Conservation (phyloP, 805 yeast species). For the Kluyveromyces nonfermentans region DNA sequence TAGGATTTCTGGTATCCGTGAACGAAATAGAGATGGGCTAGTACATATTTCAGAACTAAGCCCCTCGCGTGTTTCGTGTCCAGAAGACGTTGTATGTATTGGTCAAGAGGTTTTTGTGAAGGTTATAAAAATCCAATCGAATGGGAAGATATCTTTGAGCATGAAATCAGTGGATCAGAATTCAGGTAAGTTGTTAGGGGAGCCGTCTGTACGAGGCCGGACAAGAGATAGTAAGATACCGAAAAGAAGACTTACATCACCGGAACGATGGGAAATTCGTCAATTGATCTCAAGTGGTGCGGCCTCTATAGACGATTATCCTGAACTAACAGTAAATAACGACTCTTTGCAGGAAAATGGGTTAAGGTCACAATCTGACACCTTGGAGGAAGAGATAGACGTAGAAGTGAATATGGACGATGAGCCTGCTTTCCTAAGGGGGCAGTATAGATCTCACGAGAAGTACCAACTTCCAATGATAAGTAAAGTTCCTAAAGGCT, state of each 20-base stretch:
- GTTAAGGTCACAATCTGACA: not conserved
- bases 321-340: conserved; percentile 42
- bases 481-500: conserved; percentile 70
- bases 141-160: conserved; percentile 45
- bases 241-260: conserved; percentile 55
- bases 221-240: conserved; percentile 9
- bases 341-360: conserved; percentile 18
- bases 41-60: conserved; percentile 71
- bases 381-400: conserved; percentile 43
- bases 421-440: conserved; percentile 65
- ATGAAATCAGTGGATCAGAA: conserved; percentile 67
- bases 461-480: conserved; percentile 46
- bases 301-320: conserved; percentile 55
- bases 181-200: conserved; percentile 39
- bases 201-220: conserved; percentile 11
- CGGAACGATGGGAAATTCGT: conserved; percentile 84
- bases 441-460: conserved; percentile 24
- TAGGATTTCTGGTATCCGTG: conserved; percentile 34
- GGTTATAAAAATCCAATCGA: conserved; percentile 38
- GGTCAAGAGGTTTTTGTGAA: conserved; percentile 60
- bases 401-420: conserved; percentile 55
- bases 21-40: conserved; percentile 42
- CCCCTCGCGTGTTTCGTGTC: conserved; percentile 39
- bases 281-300: conserved; percentile 79
- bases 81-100: conserved; percentile 45